Evolutionary conservation across 2,329 filamentous ascomycete species (phyloP), one percentile per base, ranked within the genome.

Genomic region (Chaetoscypha palmicola): DNA sequence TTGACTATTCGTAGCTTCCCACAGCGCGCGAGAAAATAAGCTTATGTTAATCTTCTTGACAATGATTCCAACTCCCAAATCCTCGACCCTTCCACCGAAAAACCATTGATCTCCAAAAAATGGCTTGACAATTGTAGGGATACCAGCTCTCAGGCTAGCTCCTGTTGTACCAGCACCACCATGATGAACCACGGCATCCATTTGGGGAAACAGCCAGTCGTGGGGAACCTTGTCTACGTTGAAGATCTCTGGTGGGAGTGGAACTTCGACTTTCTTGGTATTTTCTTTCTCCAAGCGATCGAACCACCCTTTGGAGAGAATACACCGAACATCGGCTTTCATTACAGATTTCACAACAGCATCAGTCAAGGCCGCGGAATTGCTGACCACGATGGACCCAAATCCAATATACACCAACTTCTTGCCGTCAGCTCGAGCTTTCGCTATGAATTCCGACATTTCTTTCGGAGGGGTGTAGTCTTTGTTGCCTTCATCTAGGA

Each of bases 61-160:
- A 59, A 83, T 87, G 16, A 95, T 81, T 0, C 92, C 92, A 2
- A 97, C 92, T 0, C 92, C 91, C 4, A 98, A 72, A 58, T 97
- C 91, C 63, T 97, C 89, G 1, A 97, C 85, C 3, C 92, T 77
- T 22, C 74, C 78, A 5, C 89, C 92, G 57, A 94, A 97, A 71
- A 98, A 98, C 72, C 85, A 96, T 62, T 98, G 92, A 58, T 98
- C 92, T 4, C 92, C 92, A 60, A 98, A 98, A 70, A 97, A 98
- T 0, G 92, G 92, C 49, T 91, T 86, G 60, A 97, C 85, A 51
- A 98, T 90, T 0, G 92, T 97, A 0, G 92, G 92, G 4, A 95
- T 79, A 2, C 92, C 92, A 0, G 90, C 90, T 41, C 92, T 77
- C 38, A 98, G 70, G 63, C 88, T 94, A 1, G 92, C 92, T 2